Base-by-base conservation (phyloP, 805 yeast species). In the Candida hispaniensis region DNA sequence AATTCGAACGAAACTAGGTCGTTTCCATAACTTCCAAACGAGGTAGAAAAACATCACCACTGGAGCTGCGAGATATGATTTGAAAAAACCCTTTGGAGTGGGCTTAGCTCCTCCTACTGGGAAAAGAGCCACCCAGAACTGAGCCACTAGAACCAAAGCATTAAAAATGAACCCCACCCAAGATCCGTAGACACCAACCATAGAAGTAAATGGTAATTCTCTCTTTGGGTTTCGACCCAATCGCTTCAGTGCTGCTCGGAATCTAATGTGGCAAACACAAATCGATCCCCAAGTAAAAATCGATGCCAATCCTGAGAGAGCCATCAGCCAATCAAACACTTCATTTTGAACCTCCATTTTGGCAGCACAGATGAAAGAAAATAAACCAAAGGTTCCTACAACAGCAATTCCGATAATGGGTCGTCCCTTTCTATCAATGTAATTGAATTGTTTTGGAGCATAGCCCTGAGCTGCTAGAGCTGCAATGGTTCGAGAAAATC, bases 381-480 rank as follows among this genome's bases (percentile, higher is more conserved):
- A 52, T 21, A 71, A 57, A 16, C 81, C 82, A 46, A 75, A 62
- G 21, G 50, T 8, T 12, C 60, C 51, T 17, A 71, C 59, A 17
- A 61, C 39, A 2, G 49, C 44, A 47, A 79, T 71, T 12, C 83
- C 88, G 34, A 69, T 71, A 36, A 79, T 53, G 11, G 94, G 94
- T 50, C 93, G 69, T 40, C 94, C 94, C 36, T 60, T 63, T 44
- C 78, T 67, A 54, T 82, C 93, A 41, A 81, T 71, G 58, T 77
- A 77, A 20, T 75, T 73, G 38, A 76, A 66, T 18, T 65, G 48
- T 38, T 58, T 58, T 21, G 85, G 86, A 12, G 76, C 75, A 47
- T 67, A 66, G 12, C 77, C 73, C 53, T 73, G 75, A 26, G 70
- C 73, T 7, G 81, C 76, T 57, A 77, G 63, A 6, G 80, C 68